Evolutionary conservation across 106 monocot species (phyloP).

Genomic region (Gastrodia elata): DNA sequence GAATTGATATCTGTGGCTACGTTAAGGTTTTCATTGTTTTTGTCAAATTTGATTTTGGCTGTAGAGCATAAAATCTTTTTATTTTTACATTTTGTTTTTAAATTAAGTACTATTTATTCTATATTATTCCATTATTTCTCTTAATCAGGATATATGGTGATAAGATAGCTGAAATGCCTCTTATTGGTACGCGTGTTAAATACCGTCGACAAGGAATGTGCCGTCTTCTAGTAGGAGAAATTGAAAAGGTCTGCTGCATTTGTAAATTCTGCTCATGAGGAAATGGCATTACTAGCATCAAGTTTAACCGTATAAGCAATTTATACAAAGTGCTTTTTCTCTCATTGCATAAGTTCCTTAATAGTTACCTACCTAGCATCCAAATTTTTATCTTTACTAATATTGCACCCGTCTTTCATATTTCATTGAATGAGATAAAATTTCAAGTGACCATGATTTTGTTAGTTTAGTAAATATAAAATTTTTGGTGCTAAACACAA

Average conservation of each 20-base stretch:
- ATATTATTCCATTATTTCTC: not conserved
- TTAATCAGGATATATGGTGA: slow-evolving; percentile 43
- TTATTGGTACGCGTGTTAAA: slow-evolving; percentile 45
- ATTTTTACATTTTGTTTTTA: not conserved
- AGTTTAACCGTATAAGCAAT: not conserved
- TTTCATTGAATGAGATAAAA: no score
- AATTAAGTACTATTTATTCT: not conserved
- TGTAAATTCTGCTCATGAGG: not conserved
- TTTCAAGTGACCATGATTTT: no score
- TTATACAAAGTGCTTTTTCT: no score
- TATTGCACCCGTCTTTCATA: no score
- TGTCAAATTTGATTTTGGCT: not conserved
- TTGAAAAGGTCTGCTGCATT: slow-evolving; percentile 45
- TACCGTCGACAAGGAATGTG: slow-evolving; percentile 76
- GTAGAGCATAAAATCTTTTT: not conserved
- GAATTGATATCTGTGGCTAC: slow-evolving; percentile 58
- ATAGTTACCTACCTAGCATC: no score
- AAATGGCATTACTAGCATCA: not conserved
- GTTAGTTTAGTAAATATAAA: no score
- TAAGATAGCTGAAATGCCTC: slow-evolving; percentile 74
- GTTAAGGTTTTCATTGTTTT: slow-evolving; percentile 40
- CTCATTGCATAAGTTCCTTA: no score
- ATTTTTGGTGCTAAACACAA: no score
- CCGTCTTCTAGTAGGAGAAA: slow-evolving; percentile 49
- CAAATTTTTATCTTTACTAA: no score